Evolutionary conservation across 352 stramenopile genomes (phyloP), one percentile per base, ranked within the genome.

Genomic region (Pythium brachiatum): DNA sequence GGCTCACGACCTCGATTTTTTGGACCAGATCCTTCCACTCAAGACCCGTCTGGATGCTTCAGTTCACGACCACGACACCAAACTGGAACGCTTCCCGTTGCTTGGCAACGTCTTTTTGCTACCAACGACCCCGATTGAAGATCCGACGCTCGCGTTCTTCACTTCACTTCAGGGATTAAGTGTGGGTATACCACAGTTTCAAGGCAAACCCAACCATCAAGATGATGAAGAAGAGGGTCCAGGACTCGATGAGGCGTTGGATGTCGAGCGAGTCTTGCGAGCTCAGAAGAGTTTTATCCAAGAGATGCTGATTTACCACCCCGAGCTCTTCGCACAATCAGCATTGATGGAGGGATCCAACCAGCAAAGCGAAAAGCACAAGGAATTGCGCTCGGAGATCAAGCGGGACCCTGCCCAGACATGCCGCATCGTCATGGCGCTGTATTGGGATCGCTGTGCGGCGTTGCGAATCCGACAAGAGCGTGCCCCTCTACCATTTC

Each of bases 361-460:
- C 16, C 29, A 72, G 29, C 3, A 21, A 5, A 62, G 56, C 27
- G 26, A 50, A 9, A 53, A 34, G 5, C 34, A 32, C 2, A 12
- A 51, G 44, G 7, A 23, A 60, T 6, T 21, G 18, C 57, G 27
- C 15, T 4, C 18, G 2, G 18, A 43, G 29, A 21, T 38, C 25
- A 53, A 60, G 18, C 36, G 23, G 5, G 53, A 57, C 26, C 34
- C 53, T 46, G 43, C 20, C 12, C 59, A 27, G 8, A 43, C 34
- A 3, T 31, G 32, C 0, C 72, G 82, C 11, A 27, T 86, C 0
- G 73, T 94, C 3, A 69, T 90, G 56, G 75, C 85, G 7, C 57
- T 94, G n/a, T 94, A 94, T 51, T 94, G 85, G 85, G 85, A 94
- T 56, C 81, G 83, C 25, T 94, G 85, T 57, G 81, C 82, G 7